A percentile compares a stretch with the other conserved stretches of the same genome.
Evolutionary conservation across 2,329 filamentous ascomycete genomes (phyloP).

Genomic region (Fusarium illudens): DNA sequence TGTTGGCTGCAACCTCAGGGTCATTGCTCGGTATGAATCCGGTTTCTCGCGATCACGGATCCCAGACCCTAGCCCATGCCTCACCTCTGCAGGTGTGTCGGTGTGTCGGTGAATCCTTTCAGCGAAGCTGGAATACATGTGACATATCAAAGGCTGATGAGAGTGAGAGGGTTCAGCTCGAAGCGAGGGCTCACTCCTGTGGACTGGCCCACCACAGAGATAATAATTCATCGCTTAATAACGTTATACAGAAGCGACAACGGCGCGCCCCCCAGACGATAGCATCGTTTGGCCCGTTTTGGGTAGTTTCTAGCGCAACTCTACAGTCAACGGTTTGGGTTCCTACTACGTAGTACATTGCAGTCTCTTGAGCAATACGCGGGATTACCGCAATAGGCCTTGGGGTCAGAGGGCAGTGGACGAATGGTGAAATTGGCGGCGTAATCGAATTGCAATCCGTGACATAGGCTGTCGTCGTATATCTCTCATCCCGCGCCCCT

Average conservation of each 20-base stretch:
- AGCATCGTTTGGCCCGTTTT: constrained; percentile 18
- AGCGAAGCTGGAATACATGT: constrained; percentile 9
- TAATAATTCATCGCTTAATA: neutral
- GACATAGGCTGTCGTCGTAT: constrained; percentile 14
- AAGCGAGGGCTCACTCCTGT: constrained; percentile 9
- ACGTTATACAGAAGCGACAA: constrained; percentile 2
- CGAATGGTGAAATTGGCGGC: constrained; percentile 14
- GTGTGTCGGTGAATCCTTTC: constrained; percentile 30
- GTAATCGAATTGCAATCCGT: constrained; percentile 35
- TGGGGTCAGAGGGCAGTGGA: neutral
- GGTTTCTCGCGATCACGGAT: constrained; percentile 32
- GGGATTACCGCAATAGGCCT: constrained; percentile 18
- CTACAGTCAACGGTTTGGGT: neutral
- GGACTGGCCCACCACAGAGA: constrained; percentile 9
- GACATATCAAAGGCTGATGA: constrained; percentile 1
- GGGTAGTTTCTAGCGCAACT: constrained; percentile 31
- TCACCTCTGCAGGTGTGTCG: neutral
- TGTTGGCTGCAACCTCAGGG: neutral
- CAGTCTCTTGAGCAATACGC: neutral
- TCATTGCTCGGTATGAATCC: constrained; percentile 24
- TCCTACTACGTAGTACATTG: constrained; percentile 6
- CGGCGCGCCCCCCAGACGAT: neutral
- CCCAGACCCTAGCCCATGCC: constrained; percentile 11
- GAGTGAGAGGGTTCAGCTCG: neutral
- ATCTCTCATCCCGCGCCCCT: constrained; percentile 22